phyloP scores from a whole-genome alignment of 768 basidiomycete species.

The Tephrocybe sp. region DNA sequence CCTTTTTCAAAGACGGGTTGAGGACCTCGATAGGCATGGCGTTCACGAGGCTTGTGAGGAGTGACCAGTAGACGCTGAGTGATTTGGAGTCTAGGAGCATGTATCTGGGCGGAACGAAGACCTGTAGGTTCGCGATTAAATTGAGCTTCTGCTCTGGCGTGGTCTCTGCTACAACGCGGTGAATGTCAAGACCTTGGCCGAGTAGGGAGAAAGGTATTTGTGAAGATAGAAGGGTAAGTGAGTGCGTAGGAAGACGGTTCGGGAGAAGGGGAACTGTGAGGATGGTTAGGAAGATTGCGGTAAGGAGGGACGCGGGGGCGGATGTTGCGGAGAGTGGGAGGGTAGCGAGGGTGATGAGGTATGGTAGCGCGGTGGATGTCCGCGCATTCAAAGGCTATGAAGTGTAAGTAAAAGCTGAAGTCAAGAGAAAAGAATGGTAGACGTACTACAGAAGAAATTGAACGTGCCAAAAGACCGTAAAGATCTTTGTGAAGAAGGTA shows the following conservation, averaged over 20 bases:
- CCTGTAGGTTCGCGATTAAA: constrained; percentile 68
- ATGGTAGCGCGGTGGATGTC: constrained; percentile 45
- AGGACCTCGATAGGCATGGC: constrained; percentile 50
- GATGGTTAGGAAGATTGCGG: constrained; percentile 47
- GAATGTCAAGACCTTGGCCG: constrained; percentile 20
- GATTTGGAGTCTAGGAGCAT: constrained; percentile 39
- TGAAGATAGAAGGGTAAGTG: constrained; percentile 63
- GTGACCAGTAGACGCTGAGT: constrained; percentile 49
- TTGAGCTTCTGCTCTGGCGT: constrained; percentile 42
- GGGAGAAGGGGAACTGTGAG: constrained; percentile 77
- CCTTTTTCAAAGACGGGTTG: constrained; percentile 35
- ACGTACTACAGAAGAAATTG: constrained; percentile 50
- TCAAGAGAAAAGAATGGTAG: neutral
- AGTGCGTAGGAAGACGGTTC: constrained; percentile 61
- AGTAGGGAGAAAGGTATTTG: constrained; percentile 52
- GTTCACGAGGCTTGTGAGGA: constrained; percentile 51
- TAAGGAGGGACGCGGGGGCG: constrained; percentile 28
- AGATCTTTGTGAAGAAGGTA: constrained; percentile 48
- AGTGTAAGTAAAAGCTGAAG: neutral
- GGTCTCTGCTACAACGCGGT: constrained; percentile 25
- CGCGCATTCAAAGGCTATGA: constrained; percentile 57
- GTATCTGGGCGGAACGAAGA: constrained; percentile 66
- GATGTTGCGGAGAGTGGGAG: constrained; percentile 33
- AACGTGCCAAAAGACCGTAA: constrained; percentile 39
- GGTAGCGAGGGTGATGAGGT: constrained; percentile 44